Percentiles rank a stretch among this genome's conserved stretches.
phyloP scores from a whole-genome alignment of 176 grass and related monocot species.

The Rhynchospora pubera region DNA sequence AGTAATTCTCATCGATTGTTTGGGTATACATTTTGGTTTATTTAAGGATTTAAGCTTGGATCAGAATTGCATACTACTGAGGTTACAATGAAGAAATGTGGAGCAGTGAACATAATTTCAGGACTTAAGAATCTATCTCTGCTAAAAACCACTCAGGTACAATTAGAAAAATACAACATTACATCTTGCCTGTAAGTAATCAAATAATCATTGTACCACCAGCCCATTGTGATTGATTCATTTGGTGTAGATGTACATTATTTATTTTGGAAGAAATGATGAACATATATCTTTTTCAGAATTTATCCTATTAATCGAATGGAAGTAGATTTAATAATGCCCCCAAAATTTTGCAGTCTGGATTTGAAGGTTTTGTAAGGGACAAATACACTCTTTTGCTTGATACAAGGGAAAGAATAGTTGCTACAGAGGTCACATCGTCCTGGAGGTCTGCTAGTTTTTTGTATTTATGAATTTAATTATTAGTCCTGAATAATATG shows the following conservation, averaged over 20 bases:
- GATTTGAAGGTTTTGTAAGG: conserved; percentile 88
- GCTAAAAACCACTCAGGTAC: conserved; percentile 89
- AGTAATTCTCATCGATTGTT: background rate
- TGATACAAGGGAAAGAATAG: conserved; percentile 87
- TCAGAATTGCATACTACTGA: conserved; percentile 69
- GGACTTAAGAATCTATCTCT: conserved; percentile 72
- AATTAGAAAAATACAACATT: background rate
- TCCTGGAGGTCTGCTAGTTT: conserved; percentile 61
- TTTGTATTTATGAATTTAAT: background rate
- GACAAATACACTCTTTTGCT: conserved; percentile 79
- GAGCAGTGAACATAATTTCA: conserved; percentile 59
- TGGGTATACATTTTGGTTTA: background rate
- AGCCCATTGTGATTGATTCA: background rate
- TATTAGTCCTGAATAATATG: background rate
- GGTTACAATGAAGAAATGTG: conserved; percentile 63
- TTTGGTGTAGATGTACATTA: background rate
- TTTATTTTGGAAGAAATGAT: background rate
- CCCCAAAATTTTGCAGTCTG: conserved; percentile 47
- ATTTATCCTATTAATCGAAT: background rate
- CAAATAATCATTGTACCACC: background rate
- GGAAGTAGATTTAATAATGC: background rate
- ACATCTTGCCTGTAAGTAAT: background rate
- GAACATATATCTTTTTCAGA: background rate
- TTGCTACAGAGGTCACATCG: conserved; percentile 91
- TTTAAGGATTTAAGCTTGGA: conserved; percentile 82